Base-by-base conservation (phyloP, 208 protist species). In the Leishmania martiniquensis region DNA sequence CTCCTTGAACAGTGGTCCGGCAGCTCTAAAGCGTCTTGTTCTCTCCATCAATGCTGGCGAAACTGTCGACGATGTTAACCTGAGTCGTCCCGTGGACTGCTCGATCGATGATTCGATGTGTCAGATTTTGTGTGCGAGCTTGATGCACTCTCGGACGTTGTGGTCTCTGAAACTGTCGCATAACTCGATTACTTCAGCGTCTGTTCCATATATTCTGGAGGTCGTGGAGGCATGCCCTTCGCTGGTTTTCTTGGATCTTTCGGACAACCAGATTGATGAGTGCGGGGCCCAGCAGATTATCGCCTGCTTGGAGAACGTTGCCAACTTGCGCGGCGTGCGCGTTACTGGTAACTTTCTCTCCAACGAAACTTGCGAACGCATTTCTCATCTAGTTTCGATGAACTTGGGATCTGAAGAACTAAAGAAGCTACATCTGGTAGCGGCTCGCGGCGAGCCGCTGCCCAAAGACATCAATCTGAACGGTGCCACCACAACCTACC, bases 201-300 rank as follows among this genome's bases (percentile, higher is more conserved):
- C 87, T 37, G 75, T 89, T 47, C 84, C 88, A 15, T 92, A 86
- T 76, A 75, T 98, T 29, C 57, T 77, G 13, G 89, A 96, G 52
- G 82, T 90, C 32, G 71, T 98, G 45, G 83, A 92, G 34, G 51
- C 82, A 39, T 94, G 80, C 66, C 78, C 77, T 25, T 81, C 51
- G 39, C 85, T 98, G 3, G 78, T 34, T 29, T 78, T 51, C n/a
- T 70, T 98, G 25, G 85, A 96, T 70, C 72, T 98, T 10, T 87
- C 87, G 25, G 32, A 91, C 81, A 98, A 98, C 84, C 47, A 78
- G 22, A 93, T 98, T 49, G 87, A 94, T 78, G 91, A 88, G 62
- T 54, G 55, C 4, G 93, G 91, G 52, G 91, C 83, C 4, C 72
- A 88, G 74, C 54, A 85, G 65, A 72, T 95, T 76, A 77, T 90